phyloP scores from a whole-genome alignment of 768 basidiomycete genomes.

The Leccinum disarticulatum region DNA sequence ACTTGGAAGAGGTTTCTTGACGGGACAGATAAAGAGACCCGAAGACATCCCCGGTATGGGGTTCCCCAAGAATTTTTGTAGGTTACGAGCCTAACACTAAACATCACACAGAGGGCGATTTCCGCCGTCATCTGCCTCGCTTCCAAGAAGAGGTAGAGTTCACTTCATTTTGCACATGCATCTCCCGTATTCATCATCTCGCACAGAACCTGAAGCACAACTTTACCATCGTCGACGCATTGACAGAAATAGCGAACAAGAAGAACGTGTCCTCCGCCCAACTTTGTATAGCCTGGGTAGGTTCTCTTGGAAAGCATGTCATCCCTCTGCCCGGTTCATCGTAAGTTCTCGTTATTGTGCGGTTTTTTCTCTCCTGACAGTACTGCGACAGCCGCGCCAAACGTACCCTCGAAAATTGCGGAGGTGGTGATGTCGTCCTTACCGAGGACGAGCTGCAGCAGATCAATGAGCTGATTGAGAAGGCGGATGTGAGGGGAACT shows the following conservation, averaged over 20 bases:
- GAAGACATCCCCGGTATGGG: slow-evolving; percentile 35
- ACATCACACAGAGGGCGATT: slow-evolving; percentile 38
- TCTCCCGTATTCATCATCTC: background rate
- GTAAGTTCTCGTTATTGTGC: slow-evolving; percentile 16
- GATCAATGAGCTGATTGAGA: slow-evolving; percentile 39
- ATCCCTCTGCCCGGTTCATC: slow-evolving; percentile 54
- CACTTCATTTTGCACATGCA: background rate
- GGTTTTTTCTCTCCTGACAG: background rate
- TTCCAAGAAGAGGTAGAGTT: slow-evolving; percentile 43
- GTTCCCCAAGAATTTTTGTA: background rate
- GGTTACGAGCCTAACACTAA: background rate
- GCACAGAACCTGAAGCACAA: slow-evolving; percentile 42
- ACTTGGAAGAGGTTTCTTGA: slow-evolving; percentile 53
- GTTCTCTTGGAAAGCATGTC: slow-evolving; percentile 39
- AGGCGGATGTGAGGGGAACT: slow-evolving; percentile 38
- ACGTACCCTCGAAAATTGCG: slow-evolving; percentile 46
- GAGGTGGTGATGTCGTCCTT: slow-evolving; percentile 43
- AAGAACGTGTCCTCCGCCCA: slow-evolving; percentile 45
- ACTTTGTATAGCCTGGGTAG: slow-evolving; percentile 46
- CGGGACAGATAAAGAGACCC: slow-evolving; percentile 45
- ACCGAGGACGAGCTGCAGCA: slow-evolving; percentile 39
- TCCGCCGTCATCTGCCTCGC: slow-evolving; percentile 39
- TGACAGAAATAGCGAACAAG: slow-evolving; percentile 41
- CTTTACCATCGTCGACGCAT: slow-evolving; percentile 41
- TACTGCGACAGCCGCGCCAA: slow-evolving; percentile 28